Base-by-base conservation (phyloP, 352 stramenopile species). In the Pythium pectinolyticum region DNA sequence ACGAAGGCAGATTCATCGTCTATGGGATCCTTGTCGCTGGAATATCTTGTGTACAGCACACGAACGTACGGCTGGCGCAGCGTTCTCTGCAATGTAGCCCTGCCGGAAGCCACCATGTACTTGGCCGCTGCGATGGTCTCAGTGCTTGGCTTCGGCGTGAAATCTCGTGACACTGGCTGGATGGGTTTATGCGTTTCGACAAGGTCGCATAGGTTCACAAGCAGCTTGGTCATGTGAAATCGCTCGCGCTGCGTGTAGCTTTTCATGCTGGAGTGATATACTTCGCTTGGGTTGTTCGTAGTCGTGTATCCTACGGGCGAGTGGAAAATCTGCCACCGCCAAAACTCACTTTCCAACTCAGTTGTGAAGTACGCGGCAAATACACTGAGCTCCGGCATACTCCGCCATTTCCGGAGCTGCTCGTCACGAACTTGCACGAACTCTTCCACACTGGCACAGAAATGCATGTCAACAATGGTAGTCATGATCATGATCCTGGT, bases 191-290 rank as follows among this genome's bases (percentile, higher is more conserved):
- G n/a, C 10, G 34, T 46, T 19, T 57, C 31, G 7, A 56, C 24
- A 2, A 57, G 50, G 17, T 61, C 54, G 0, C 19, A 27, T 0
- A 61, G 20, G 30, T 55, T 47, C 5, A 19, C 3, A n/a, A 56
- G 45, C 0, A 63, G 45, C 34, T 41, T 37, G 3, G 50, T 25
- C 52, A 49, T 50, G 35, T 48, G 52, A 14, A 37, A 34, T 28
- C 37, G 19, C n/a, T 39, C 19, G 5, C 52, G 35, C 39, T 39
- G 22, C 6, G 37, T 27, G 37, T 66, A 65, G 3, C 55, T 49
- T 31, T 69, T 73, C 15, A 73, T 65, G 14, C 47, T 63, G 3
- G 55, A 47, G 27, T 69, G 68, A 60, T 63, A 69, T 3, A 66
- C 61, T 53, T 69, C 60, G 52, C 60, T 66, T 15, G 66, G 66